phyloP scores from a whole-genome alignment of 2,329 filamentous ascomycete species.

The Aspergillus transmontanensis region DNA sequence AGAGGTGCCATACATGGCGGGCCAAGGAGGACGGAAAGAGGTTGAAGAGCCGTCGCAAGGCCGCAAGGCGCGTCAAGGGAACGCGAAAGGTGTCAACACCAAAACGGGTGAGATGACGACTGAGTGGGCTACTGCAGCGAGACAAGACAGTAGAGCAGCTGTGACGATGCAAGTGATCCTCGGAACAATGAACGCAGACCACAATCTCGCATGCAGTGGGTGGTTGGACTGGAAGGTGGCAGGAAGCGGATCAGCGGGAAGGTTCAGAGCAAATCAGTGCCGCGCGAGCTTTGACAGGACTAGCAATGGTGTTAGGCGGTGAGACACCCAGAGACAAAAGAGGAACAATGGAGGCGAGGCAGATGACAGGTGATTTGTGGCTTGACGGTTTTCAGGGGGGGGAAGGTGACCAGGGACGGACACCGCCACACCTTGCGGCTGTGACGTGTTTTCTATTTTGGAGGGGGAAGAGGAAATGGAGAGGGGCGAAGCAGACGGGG shows the following conservation, averaged over 20 bases:
- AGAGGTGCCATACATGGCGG: conserved; percentile 51
- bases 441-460: neutral
- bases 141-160: conserved; percentile 14
- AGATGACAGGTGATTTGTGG: conserved; percentile 13
- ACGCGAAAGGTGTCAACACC: conserved; percentile 27
- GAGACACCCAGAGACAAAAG: conserved; percentile 7
- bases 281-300: conserved; percentile 24
- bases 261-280: conserved; percentile 30
- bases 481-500: conserved; percentile 4
- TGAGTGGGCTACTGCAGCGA: conserved; percentile 22
- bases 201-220: conserved; percentile 34
- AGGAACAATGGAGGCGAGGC: neutral
- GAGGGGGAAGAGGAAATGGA: neutral
- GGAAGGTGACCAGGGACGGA: neutral
- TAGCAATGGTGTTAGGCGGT: conserved; percentile 30
- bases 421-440: conserved; percentile 21
- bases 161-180: conserved; percentile 24
- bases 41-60: conserved; percentile 33
- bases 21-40: conserved; percentile 32
- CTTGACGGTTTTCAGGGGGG: neutral
- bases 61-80: conserved; percentile 34
- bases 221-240: conserved; percentile 32
- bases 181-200: conserved; percentile 23
- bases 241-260: conserved; percentile 34
- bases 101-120: conserved; percentile 17